Conservation (phyloP, 495 filamentous ascomycete genomes). For the Xylaria cubensis region DNA sequence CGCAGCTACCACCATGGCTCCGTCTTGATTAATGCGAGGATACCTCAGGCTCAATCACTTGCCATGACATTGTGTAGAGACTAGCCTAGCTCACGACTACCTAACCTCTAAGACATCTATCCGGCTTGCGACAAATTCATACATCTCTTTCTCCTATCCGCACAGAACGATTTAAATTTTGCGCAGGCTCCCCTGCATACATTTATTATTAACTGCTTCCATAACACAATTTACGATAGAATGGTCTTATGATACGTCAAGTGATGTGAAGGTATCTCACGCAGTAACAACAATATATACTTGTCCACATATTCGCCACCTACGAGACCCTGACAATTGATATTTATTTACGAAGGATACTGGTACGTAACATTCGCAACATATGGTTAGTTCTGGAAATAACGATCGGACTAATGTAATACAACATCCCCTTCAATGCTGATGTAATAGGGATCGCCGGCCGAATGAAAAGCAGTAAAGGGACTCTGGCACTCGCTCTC, state of each 20-base stretch:
- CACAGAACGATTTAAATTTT: not conserved
- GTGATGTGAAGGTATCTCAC: not conserved
- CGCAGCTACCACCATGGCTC: too few relatives aligned
- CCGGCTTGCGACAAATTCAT: too few relatives aligned
- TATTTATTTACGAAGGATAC: not conserved
- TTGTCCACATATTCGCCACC: not conserved
- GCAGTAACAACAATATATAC: not conserved
- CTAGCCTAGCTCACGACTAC: too few relatives aligned
- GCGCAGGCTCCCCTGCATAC: not conserved
- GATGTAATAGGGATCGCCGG: not conserved
- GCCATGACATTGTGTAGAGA: too few relatives aligned
- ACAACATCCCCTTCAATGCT: not conserved
- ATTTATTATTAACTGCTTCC: not conserved
- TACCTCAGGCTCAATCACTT: too few relatives aligned
- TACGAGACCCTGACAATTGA: not conserved
- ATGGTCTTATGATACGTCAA: not conserved
- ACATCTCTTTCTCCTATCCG: not conserved
- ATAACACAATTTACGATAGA: not conserved
- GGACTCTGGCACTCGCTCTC: not conserved
- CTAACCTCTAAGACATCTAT: too few relatives aligned
- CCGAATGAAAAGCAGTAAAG: not conserved
- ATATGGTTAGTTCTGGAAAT: not conserved
- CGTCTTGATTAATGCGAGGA: too few relatives aligned
- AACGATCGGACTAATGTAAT: not conserved
- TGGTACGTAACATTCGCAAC: not conserved